These are phyloP conservation scores for Fusarium phyllophilum DNA, from an alignment of 2,329 filamentous ascomycete genomes.

Conservation along the genomic window DNA sequence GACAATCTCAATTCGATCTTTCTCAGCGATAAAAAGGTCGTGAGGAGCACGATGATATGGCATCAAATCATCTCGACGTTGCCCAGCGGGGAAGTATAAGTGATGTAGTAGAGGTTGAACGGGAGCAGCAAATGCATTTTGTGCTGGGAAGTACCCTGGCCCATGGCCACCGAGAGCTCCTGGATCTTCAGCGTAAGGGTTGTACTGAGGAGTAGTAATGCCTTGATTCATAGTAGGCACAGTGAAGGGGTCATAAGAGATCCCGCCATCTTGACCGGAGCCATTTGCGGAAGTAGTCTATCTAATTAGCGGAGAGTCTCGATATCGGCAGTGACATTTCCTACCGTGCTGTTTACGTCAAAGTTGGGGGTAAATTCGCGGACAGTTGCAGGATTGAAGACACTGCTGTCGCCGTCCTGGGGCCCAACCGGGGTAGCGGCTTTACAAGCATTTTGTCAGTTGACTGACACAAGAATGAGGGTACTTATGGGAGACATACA, in stretches of 20 bases:
- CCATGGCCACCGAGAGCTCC: slow-evolving; percentile 65
- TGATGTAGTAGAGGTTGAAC: slow-evolving; percentile 86
- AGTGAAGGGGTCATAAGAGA: slow-evolving; percentile 70
- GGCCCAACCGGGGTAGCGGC: slow-evolving; percentile 53
- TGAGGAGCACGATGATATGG: slow-evolving; percentile 88
- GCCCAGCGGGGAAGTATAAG: slow-evolving; percentile 87
- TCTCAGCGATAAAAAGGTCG: slow-evolving; percentile 91
- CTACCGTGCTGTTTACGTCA: slow-evolving; percentile 61
- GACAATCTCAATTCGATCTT: slow-evolving; percentile 86
- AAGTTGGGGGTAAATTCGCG: slow-evolving; percentile 70
- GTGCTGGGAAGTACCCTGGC: slow-evolving; percentile 74
- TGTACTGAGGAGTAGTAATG: slow-evolving; percentile 65
- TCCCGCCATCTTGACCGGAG: slow-evolving; percentile 55
- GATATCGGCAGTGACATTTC: slow-evolving; percentile 23
- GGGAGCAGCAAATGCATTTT: slow-evolving; percentile 61
- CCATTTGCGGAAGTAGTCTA: slow-evolving; percentile 58
- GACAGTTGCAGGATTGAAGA: slow-evolving; percentile 67
- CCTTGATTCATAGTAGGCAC: slow-evolving; percentile 65
- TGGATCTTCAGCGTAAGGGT: slow-evolving; percentile 83
- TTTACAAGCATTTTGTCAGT: slow-evolving; percentile 32
- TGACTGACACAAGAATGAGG: background rate
- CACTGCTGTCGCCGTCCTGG: slow-evolving; percentile 55
- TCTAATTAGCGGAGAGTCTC: background rate
- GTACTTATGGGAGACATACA: slow-evolving; percentile 43
- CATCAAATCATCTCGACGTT: slow-evolving; percentile 82